Percentiles rank a stretch among this genome's conserved stretches.
Evolutionary conservation across 108 stramenopile species (phyloP).

Genomic region (Thalassiosira profunda): DNA sequence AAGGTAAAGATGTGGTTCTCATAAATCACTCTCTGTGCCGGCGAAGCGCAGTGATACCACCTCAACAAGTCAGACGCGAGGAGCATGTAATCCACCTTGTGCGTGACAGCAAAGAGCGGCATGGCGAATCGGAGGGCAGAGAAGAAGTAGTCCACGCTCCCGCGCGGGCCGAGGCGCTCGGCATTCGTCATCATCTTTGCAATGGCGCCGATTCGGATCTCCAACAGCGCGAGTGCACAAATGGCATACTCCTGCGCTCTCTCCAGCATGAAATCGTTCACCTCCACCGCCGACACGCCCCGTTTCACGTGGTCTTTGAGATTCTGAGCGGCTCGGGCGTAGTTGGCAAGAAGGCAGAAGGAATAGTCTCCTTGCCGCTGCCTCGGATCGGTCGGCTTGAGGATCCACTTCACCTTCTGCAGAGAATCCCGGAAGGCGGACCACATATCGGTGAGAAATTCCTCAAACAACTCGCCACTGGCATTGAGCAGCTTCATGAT

Average conservation of each 20-base stretch:
- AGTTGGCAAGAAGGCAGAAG: constrained; percentile 1
- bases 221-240: constrained; percentile 10
- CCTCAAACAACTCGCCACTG: constrained; percentile 4
- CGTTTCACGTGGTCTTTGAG: background rate
- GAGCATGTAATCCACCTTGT: background rate
- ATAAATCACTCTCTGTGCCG: constrained; percentile 7
- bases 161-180: background rate
- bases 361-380: constrained; percentile 8
- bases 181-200: constrained; percentile 2
- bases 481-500: constrained; percentile 1
- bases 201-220: constrained; percentile 5
- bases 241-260: background rate
- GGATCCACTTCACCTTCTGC: constrained; percentile 12
- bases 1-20: constrained; percentile 14
- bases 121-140: background rate
- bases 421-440: background rate
- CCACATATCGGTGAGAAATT: background rate
- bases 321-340: background rate
- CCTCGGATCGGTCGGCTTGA: background rate
- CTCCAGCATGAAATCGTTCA: background rate
- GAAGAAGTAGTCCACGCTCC: constrained; percentile 4
- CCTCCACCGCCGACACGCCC: background rate
- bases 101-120: constrained; percentile 8
- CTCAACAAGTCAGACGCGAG: constrained; percentile 5
- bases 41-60: constrained; percentile 10